Percentiles rank a stretch among this genome's conserved stretches.
Conservation (phyloP, 768 basidiomycete species). For the Coprinopsis sp. region DNA sequence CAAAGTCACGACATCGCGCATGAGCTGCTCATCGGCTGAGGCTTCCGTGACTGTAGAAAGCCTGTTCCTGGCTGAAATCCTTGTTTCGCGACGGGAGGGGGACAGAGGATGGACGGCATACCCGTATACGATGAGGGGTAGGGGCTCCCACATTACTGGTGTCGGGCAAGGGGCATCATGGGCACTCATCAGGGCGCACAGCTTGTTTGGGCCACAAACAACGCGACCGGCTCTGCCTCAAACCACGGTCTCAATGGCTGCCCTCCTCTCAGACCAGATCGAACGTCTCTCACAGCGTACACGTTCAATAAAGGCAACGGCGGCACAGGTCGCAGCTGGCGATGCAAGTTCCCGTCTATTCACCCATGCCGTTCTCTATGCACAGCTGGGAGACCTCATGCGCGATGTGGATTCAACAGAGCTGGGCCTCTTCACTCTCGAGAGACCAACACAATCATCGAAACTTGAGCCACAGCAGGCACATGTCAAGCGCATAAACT, state of each 20-base stretch:
- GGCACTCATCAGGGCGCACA: slow-evolving; percentile 1
- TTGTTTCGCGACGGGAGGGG: slow-evolving; percentile 70
- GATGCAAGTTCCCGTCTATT: slow-evolving; percentile 42
- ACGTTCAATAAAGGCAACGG: slow-evolving; percentile 45
- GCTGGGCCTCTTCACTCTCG: slow-evolving; percentile 69
- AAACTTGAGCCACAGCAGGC: slow-evolving; percentile 28
- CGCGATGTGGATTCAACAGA: slow-evolving; percentile 77
- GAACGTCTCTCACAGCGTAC: slow-evolving; percentile 58
- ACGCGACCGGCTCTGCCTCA: slow-evolving; percentile 11
- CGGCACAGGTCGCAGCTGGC: slow-evolving; percentile 23
- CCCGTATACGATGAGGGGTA: slow-evolving; percentile 77
- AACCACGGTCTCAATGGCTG: slow-evolving; percentile 29
- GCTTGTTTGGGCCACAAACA: slow-evolving; percentile 3
- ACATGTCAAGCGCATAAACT: slow-evolving; percentile 50
- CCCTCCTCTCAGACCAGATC: slow-evolving; percentile 60
- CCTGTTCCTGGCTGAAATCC: slow-evolving; percentile 51
- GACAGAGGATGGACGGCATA: slow-evolving; percentile 84
- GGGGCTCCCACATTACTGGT: slow-evolving; percentile 43
- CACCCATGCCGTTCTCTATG: slow-evolving; percentile 58
- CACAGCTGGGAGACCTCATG: slow-evolving; percentile 68
- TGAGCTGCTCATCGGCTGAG: slow-evolving; percentile 55
- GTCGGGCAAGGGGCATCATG: background rate
- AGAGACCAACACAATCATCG: slow-evolving; percentile 23
- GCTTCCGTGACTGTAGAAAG: slow-evolving; percentile 59
- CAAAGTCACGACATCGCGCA: slow-evolving; percentile 76